Evolutionary conservation across 1,284 basidiomycete species (phyloP).

Genomic region (Ganoderma meredithae): DNA sequence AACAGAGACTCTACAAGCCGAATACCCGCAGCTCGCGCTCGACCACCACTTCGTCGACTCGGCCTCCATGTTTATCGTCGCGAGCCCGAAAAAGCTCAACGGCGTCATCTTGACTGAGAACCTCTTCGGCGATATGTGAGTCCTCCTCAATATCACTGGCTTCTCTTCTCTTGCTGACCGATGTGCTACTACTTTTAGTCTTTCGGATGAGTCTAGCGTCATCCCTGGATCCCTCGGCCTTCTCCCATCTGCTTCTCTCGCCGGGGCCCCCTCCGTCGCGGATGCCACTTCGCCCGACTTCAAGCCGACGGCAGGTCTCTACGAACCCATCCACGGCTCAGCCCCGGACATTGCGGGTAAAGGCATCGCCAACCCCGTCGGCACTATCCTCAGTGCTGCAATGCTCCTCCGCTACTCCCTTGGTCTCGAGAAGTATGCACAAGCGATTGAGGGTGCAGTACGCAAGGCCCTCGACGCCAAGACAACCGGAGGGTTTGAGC

Average conservation of each 20-base stretch:
- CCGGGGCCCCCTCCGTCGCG: constrained; percentile 80
- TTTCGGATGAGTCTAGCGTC: constrained; percentile 96
- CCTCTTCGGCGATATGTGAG: constrained; percentile 95
- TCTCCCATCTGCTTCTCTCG: constrained; percentile 94
- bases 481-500: constrained; percentile 77
- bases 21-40: constrained; percentile 87
- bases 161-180: constrained; percentile 3
- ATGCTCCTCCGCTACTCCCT: constrained; percentile 97
- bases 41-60: constrained; percentile 97
- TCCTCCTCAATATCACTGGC: constrained; percentile 25
- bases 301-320: constrained; percentile 84
- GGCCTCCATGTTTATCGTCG: constrained; percentile 95
- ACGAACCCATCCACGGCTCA: constrained; percentile 96
- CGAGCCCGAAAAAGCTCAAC: constrained; percentile 93
- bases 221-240: constrained; percentile 98
- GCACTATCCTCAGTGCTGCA: constrained; percentile 96
- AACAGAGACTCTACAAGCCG: constrained; percentile 80
- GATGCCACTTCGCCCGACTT: constrained; percentile 70
- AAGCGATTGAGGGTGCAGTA: constrained; percentile 89
- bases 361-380: constrained; percentile 96
- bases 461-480: constrained; percentile 85
- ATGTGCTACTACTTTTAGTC: constrained; percentile 52
- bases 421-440: constrained; percentile 84
- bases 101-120: constrained; percentile 96
- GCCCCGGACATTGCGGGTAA: constrained; percentile 97